phyloP scores from a whole-genome alignment of 257 asterid genomes.

The Oldenlandia corymbosa region DNA sequence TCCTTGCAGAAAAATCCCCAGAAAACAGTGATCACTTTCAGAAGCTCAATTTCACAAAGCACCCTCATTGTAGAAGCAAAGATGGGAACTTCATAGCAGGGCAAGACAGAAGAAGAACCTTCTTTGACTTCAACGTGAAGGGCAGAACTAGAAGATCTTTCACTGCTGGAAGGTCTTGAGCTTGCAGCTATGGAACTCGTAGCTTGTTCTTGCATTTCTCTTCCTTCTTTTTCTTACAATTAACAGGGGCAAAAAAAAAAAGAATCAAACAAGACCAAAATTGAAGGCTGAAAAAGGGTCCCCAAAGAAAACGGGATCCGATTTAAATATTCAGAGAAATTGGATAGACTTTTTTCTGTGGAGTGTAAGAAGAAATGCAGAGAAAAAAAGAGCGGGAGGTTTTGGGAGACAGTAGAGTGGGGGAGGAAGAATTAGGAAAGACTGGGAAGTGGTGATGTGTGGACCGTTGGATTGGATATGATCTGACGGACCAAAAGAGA shows the following conservation, averaged over 20 bases:
- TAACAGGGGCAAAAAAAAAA: neutral
- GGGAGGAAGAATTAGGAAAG: conserved; percentile 16
- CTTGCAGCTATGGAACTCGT: conserved; percentile 74
- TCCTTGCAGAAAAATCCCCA: neutral
- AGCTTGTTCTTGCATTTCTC: conserved; percentile 85
- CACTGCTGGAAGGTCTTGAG: conserved; percentile 88
- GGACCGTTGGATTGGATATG: conserved; percentile 41
- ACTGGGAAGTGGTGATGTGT: conserved; percentile 14
- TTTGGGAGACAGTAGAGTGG: conserved; percentile 4
- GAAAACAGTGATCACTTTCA: too few species aligned
- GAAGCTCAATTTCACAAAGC: too few species aligned
- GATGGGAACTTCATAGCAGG: neutral
- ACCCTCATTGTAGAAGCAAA: neutral
- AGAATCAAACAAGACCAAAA: neutral
- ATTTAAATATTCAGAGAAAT: conserved; percentile 11
- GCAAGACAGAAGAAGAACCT: conserved; percentile 35
- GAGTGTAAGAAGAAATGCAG: neutral
- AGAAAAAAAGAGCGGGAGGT: conserved; percentile 66
- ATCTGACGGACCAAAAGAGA: conserved; percentile 29
- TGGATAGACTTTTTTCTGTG: conserved; percentile 17
- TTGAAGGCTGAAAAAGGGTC: conserved; percentile 13
- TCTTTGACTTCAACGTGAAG: conserved; percentile 67
- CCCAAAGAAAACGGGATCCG: neutral
- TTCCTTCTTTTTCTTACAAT: conserved; percentile 15
- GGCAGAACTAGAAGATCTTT: conserved; percentile 92